Evolutionary conservation across 495 filamentous ascomycete genomes (phyloP), one percentile per base, ranked within the genome.

Genomic region (Cercophora scortea): DNA sequence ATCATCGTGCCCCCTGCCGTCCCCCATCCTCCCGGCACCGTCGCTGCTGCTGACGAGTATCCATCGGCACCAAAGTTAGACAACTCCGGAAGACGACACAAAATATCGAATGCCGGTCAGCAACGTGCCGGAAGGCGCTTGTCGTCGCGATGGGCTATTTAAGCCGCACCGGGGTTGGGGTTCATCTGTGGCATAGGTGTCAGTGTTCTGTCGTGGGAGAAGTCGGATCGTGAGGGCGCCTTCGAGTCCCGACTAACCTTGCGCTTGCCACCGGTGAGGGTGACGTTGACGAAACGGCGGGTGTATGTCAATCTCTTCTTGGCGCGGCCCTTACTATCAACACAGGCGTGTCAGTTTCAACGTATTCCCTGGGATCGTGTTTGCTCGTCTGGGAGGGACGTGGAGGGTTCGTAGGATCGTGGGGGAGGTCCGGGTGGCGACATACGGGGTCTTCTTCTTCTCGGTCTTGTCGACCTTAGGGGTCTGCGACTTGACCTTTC

Each of bases 281-380:
- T 95, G 69, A 99, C 91, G 80, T 97, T 99, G 60, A 99, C 94
- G 82, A 99, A 99, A 61, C 93, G 90, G 71, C 93, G 87, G 62
- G 90, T 97, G 81, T 99, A 98, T 60, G 79, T 81, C 64, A 96
- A 85, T 65, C 93, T 85, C 90, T 98, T 99, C 85, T 92, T 92
- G 61, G 93, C 93, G 63, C 93, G 90, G 70, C 93, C 93, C 84
- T 99, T 97, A 71, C 59, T 64, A 38, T 58, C 47, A 16, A 11
- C 25, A 25, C 25, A 25, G 25, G 11, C 8, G 13, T 42, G 58
- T 62, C 47, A 64, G 63, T 41, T 41, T 32, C 18, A 25, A 25
- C 25, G 5, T 25, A 5, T 25, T 25, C 25, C 25, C 25, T 5
- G 25, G 2, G 5, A 25, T 25, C 25, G 25, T 25, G 2, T 25